Conservation (phyloP, 2,329 filamentous ascomycete species). For the Phialemonium atrogriseum region DNA sequence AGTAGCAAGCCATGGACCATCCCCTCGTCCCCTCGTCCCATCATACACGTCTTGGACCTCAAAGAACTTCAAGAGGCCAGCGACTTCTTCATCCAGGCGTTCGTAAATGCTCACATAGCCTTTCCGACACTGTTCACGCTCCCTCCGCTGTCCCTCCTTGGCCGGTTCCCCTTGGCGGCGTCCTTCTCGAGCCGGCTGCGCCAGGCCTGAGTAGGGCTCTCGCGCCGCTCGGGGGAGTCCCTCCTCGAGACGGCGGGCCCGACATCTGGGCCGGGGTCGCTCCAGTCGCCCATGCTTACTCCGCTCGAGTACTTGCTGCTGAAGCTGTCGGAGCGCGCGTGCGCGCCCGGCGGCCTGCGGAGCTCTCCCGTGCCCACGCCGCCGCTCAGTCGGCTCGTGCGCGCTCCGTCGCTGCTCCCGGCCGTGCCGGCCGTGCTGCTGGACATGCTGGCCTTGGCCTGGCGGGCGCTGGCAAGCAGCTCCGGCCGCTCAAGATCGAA, state of each 20-base stretch:
- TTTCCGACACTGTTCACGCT: conserved; percentile 23
- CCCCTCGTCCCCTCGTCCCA: too few species aligned
- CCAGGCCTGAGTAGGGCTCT: conserved; percentile 12
- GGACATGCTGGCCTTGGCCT: conserved; percentile 18
- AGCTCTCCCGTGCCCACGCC: conserved; percentile 12
- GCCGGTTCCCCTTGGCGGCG: conserved; percentile 10
- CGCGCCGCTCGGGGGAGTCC: conserved; percentile 17
- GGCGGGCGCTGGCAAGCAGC: conserved; percentile 22
- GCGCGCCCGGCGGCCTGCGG: conserved; percentile 21
- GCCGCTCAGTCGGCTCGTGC: conserved; percentile 12
- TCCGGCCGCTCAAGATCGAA: conserved; percentile 55
- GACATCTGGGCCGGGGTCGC: conserved; percentile 46
- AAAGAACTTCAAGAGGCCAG: conserved; percentile 1
- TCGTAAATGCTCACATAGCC: conserved; percentile 17
- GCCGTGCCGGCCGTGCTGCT: conserved; percentile 10
- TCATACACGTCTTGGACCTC: conserved; percentile 5
- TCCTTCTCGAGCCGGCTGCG: conserved; percentile 10
- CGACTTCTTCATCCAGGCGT: neutral
- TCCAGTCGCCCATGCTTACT: conserved; percentile 38
- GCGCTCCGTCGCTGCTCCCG: conserved; percentile 8
- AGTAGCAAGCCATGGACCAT: too few species aligned
- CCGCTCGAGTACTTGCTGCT: conserved; percentile 43
- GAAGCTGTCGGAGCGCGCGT: conserved; percentile 29
- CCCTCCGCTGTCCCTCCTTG: conserved; percentile 13
- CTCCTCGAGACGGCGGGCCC: conserved; percentile 27